Conservation (phyloP, 1,284 basidiomycete species). For the Baeospora myosura region DNA sequence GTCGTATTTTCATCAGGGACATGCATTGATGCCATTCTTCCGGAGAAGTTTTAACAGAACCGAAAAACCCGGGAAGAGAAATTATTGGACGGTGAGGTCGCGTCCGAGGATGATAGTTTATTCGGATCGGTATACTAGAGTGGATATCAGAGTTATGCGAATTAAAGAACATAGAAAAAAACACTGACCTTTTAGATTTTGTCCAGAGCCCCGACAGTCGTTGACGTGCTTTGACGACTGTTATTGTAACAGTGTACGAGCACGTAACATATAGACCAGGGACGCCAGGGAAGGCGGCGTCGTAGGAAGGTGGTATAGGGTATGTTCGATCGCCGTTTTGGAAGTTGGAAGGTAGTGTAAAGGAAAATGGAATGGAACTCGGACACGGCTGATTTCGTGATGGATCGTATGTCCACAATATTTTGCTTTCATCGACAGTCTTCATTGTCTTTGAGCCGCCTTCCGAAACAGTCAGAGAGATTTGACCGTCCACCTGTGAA, state of each 20-base stretch:
- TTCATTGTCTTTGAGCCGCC: conserved; percentile 20
- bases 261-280: conserved; percentile 28
- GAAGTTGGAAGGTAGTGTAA: conserved; percentile 40
- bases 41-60: conserved; percentile 43
- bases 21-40: conserved; percentile 58
- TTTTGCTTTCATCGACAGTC: conserved; percentile 22
- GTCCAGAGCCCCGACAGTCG: conserved; percentile 30
- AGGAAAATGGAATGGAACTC: conserved; percentile 38
- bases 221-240: conserved; percentile 29
- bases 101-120: conserved; percentile 45
- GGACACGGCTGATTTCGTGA: conserved; percentile 41
- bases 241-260: conserved; percentile 38
- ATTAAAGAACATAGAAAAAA: not conserved
- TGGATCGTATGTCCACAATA: conserved; percentile 25
- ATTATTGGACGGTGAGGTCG: conserved; percentile 43
- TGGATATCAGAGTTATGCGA: conserved; percentile 6
- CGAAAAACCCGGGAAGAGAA: conserved; percentile 32
- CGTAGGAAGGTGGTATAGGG: conserved; percentile 48
- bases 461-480: conserved; percentile 31
- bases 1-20: conserved; percentile 31
- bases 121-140: conserved; percentile 26
- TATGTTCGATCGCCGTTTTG: conserved; percentile 23
- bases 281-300: conserved; percentile 25
- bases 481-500: conserved; percentile 32
- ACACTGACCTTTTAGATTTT: conserved; percentile 31